Conservation (phyloP, 306 rosid genomes). For the Lathyrus sativus region DNA sequence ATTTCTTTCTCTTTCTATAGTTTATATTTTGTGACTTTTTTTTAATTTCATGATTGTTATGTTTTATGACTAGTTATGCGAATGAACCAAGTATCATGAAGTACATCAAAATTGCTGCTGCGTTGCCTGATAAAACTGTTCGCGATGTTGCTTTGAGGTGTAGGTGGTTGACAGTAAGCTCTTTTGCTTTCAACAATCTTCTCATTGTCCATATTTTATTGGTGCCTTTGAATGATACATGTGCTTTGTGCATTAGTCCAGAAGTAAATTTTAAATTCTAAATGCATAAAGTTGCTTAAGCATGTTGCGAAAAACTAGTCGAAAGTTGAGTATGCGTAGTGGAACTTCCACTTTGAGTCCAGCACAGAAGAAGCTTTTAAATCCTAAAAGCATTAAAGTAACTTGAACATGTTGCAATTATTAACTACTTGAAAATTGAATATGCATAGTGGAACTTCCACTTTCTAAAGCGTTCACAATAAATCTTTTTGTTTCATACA, state of each 20-base stretch:
- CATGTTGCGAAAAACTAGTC: background rate
- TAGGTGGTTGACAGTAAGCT: conserved; percentile 96
- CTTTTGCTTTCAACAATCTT: conserved; percentile 39
- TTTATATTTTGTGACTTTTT: conserved; percentile 13
- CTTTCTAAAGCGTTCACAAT: conserved; percentile 31
- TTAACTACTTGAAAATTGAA: conserved; percentile 16
- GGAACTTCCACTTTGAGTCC: conserved; percentile 23
- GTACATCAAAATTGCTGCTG: conserved; percentile 93
- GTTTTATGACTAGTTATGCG: conserved; percentile 58
- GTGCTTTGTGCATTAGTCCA: background rate
- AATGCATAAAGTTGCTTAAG: background rate
- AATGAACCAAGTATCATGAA: conserved; percentile 91
- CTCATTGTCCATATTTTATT: conserved; percentile 23
- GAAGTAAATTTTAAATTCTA: conserved; percentile 7
- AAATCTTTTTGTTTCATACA: background rate
- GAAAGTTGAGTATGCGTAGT: conserved; percentile 14
- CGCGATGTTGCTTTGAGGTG: conserved; percentile 99
- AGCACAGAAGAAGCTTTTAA: conserved; percentile 18
- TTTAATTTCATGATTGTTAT: conserved; percentile 27
- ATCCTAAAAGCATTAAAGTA: background rate
- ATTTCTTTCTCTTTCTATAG: conserved; percentile 19
- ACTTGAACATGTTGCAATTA: conserved; percentile 21
- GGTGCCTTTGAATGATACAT: conserved; percentile 9
- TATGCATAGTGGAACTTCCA: conserved; percentile 21
- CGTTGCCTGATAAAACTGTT: conserved; percentile 89